Base-by-base conservation (phyloP, 192 early-diverging fungal genomes). In the Martensiomyces pterosporus region DNA sequence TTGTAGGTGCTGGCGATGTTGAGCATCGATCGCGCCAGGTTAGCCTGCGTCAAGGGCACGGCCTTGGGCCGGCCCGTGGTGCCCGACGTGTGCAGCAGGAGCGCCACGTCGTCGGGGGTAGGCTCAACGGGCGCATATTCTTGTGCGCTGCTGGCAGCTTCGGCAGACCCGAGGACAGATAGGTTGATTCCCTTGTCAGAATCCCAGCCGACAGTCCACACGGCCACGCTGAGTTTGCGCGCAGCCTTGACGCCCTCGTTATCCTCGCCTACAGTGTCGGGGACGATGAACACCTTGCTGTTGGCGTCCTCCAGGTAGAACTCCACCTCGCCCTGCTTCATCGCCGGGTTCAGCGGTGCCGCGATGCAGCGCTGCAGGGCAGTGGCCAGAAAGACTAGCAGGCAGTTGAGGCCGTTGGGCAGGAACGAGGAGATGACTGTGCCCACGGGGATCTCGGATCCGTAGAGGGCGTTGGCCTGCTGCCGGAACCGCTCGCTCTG, bases 51-150 rank as follows among this genome's bases (percentile, higher is more conserved):
- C 48, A 92, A 79, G 17, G 90, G 90, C 39, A 92, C 90, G 23
- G 82, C 84, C 73, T 89, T 86, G 6, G 81, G 84, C 36, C 77
- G 49, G 16, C 90, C 90, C 6, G 88, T 90, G 3, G 88, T 90
- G 9, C 90, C 90, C 36, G 80, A 84, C 1, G 90, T 92, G 51
- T 90, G 87, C 47, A 92, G 67, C 29, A 92, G 73, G 21, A 92
- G 61, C 19, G 87, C 85, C 16, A 80, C 66, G 39, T 89, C 85
- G 26, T 70, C 63, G 1, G 76, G 73, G 36, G 72, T 40, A 17
- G 78, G 67, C 17, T 36, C 35, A 16, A 38, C 12, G 21, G 22
- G 9, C 32, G 16, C 27, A 18, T 49, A 32, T 34, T 43, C 36
- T 51, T 49, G 9, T 48, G 21, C 19, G 63, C 40, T 13, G 49